Percentiles rank a stretch among this genome's conserved stretches.
Evolutionary conservation across 192 early-diverging fungal species (phyloP).

Genomic region (Coemansia sp.): DNA sequence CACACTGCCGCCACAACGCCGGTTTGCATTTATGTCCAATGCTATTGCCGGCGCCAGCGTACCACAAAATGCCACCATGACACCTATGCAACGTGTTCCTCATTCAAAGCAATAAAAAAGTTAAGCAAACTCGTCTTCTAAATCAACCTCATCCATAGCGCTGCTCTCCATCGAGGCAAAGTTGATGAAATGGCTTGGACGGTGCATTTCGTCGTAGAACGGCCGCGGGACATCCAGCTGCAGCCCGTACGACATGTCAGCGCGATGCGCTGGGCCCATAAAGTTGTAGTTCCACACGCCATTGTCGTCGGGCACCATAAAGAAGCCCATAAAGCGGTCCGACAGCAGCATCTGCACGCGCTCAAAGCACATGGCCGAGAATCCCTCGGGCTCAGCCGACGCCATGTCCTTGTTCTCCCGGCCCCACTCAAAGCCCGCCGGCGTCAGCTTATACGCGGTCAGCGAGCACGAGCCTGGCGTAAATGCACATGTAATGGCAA

Average conservation of each 20-base stretch:
- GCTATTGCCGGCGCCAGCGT: conserved; percentile 13
- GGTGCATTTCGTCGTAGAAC: conserved; percentile 96
- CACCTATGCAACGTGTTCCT: conserved; percentile 36
- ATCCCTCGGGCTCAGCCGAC: conserved; percentile 79
- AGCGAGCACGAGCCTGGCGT: conserved; percentile 97
- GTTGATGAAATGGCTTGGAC: conserved; percentile 93
- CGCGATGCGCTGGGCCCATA: conserved; percentile 90
- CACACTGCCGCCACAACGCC: conserved; percentile 40
- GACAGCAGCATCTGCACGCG: conserved; percentile 96
- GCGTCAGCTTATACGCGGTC: conserved; percentile 92
- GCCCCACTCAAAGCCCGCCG: conserved; percentile 97
- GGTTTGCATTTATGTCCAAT: conserved; percentile 48
- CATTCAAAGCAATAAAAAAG: neutral
- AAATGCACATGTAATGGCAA: conserved; percentile 92
- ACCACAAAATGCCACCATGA: conserved; percentile 28
- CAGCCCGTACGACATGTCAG: conserved; percentile 90
- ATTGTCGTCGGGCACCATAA: conserved; percentile 93
- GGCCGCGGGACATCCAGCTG: conserved; percentile 91
- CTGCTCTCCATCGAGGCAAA: conserved; percentile 68
- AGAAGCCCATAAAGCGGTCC: conserved; percentile 96
- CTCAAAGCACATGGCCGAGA: conserved; percentile 84
- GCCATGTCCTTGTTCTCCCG: conserved; percentile 84
- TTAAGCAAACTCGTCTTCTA: conserved; percentile 54
- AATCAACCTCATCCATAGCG: conserved; percentile 34
- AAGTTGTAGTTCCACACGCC: conserved; percentile 99